Base-by-base conservation (phyloP, 495 filamentous ascomycete species). In the Articulospora tetracladia region DNA sequence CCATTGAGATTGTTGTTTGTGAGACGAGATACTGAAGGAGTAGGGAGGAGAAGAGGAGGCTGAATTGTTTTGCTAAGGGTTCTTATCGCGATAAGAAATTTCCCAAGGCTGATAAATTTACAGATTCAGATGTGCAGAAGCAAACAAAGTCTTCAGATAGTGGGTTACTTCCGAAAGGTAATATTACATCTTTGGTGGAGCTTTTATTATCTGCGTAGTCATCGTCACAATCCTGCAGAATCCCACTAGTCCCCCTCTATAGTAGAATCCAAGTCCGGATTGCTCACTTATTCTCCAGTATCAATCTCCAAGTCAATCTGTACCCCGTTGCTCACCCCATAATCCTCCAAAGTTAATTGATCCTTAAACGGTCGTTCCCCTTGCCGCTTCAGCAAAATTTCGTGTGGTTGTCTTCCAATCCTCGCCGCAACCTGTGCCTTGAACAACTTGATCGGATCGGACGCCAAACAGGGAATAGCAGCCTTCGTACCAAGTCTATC, bases 351-450 rank as follows among this genome's bases (percentile, higher is more conserved):
- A 47, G 86, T 93, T 53, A 97, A 79, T 54, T 85, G 79, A 68
- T 96, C 92, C 77, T 95, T 95, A 70, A 97, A 96, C 20, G 92
- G 92, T 60, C 92, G 71, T 76, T 96, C 90, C 10, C 92, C 90
- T 74, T 97, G 92, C 65, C 92, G 78, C 80, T 95, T 96, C 58
- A 97, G 73, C 69, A 96, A 76, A 58, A 97, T 96, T 74, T 96
- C 91, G 67, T 94, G 89, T 48, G 91, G 88, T 66, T 92, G 85
- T 27, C 92, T 84, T 1, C 92, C 92, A 60, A 97, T 92, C 36
- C 84, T 80, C 55, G 89, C 89, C 2, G 92, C 92, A 22, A 97
- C 91, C 77, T 91, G 85, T 44, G 89, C 86, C 72, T 97, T 97
- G 79, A 97, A 94, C 53, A 92, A 77, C 60, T 84, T 86, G 59